A percentile compares a stretch with the other conserved stretches of the same genome.
These are phyloP conservation scores for Apostasia ramifera DNA, from an alignment of 106 monocot species.

Conservation along the genomic window DNA sequence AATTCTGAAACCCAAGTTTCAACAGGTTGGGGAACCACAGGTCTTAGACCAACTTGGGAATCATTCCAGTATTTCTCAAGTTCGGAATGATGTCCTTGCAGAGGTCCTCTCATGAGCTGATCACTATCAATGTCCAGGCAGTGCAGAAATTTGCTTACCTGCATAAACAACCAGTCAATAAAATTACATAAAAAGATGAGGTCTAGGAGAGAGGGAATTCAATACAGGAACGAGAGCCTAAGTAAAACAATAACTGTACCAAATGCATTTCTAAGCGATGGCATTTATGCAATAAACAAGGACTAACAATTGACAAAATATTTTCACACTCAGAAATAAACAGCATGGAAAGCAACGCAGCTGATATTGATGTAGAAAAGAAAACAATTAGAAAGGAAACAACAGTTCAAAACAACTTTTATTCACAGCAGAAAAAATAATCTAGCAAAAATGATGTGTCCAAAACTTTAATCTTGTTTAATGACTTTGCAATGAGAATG, in stretches of 20 bases:
- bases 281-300: no score
- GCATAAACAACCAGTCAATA: neutral
- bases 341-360: no score
- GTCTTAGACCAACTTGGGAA: conserved; percentile 54
- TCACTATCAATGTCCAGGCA: conserved; percentile 90
- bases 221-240: no score
- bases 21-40: conserved; percentile 40
- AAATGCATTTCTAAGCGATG: no score
- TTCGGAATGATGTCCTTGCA: conserved; percentile 65
- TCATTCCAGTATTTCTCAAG: conserved; percentile 94
- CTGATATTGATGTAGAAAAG: neutral
- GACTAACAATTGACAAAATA: no score
- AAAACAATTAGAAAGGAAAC: conserved; percentile 2
- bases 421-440: no score
- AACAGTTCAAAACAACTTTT: neutral
- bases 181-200: no score
- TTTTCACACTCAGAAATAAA: no score
- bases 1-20: conserved; percentile 85
- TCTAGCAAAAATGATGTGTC: no score
- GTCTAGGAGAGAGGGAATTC: no score
- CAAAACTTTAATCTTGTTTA: neutral
- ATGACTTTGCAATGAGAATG: neutral
- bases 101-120: conserved; percentile 50
- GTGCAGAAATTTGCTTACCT: conserved; percentile 85
- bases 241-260: no score